Evolutionary conservation across 169 alveolate genomes (phyloP).

Genomic region (Cryptosporidium sp.): DNA sequence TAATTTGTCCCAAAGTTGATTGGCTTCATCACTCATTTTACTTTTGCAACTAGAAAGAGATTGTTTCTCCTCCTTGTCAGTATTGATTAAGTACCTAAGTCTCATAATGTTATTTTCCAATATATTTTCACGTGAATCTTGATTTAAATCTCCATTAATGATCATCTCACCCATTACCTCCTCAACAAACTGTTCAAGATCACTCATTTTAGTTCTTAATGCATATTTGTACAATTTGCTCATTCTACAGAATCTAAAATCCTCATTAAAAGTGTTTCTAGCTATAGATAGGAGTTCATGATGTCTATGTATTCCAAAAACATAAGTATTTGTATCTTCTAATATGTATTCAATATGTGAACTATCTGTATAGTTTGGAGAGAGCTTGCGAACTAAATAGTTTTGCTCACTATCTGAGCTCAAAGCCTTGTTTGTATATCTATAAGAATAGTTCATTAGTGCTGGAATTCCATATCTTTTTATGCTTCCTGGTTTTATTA

Average conservation of each 20-base stretch:
- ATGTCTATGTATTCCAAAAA: constrained; percentile 43
- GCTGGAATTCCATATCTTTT: constrained; percentile 53
- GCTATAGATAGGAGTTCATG: constrained; percentile 38
- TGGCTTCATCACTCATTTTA: neutral
- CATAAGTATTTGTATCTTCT: constrained; percentile 6
- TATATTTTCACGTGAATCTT: constrained; percentile 21
- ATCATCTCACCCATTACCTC: constrained; percentile 73
- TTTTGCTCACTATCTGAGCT: neutral
- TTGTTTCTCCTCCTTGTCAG: constrained; percentile 2
- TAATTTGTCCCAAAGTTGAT: constrained; percentile 34
- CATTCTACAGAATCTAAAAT: constrained; percentile 8
- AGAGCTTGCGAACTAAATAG: constrained; percentile 18
- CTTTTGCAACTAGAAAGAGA: neutral
- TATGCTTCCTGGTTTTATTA: neutral
- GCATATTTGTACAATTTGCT: constrained; percentile 48
- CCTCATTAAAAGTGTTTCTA: constrained; percentile 21
- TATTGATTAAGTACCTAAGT: constrained; percentile 27
- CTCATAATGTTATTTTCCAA: constrained; percentile 49
- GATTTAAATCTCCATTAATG: constrained; percentile 34
- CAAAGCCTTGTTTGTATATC: constrained; percentile 8
- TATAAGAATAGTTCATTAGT: constrained; percentile 4
- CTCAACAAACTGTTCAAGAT: constrained; percentile 49
- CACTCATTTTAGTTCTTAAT: constrained; percentile 1
- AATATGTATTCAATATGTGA: constrained; percentile 23
- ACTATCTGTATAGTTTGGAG: neutral